phyloP scores from a whole-genome alignment of 139 green algal genomes.

The Volvox africanus region DNA sequence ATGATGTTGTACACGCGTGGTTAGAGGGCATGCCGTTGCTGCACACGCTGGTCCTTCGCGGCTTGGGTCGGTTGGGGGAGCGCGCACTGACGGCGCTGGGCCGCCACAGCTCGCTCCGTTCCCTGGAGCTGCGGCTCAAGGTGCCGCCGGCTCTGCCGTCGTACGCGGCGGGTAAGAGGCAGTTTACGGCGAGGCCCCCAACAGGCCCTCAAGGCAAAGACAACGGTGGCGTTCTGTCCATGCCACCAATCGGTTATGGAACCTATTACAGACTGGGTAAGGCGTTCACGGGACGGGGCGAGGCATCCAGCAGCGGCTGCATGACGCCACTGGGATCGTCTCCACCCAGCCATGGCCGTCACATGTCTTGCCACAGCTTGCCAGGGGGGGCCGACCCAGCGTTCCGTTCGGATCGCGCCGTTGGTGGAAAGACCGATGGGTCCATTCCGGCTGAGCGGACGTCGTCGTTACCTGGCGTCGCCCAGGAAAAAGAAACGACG shows the following conservation, averaged over 20 bases:
- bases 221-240: background rate
- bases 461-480: too few relatives aligned
- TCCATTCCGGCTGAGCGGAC: background rate
- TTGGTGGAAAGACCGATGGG: background rate
- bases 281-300: background rate
- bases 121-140: slow-evolving; percentile 11
- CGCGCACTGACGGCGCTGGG: background rate
- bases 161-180: background rate
- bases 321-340: slow-evolving; percentile 7
- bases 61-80: background rate
- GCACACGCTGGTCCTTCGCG: background rate
- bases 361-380: background rate
- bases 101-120: background rate
- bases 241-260: background rate
- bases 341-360: background rate
- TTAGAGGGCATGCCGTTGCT: slow-evolving; percentile 6
- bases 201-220: background rate
- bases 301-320: background rate
- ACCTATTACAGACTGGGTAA: background rate
- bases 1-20: slow-evolving; percentile 20
- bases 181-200: background rate
- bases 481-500: background rate
- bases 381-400: background rate
- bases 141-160: background rate
- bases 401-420: background rate